Evolutionary conservation across 2,329 filamentous ascomycete species (phyloP), one percentile per base, ranked within the genome.

Genomic region (Cordyceps fumosorosea): DNA sequence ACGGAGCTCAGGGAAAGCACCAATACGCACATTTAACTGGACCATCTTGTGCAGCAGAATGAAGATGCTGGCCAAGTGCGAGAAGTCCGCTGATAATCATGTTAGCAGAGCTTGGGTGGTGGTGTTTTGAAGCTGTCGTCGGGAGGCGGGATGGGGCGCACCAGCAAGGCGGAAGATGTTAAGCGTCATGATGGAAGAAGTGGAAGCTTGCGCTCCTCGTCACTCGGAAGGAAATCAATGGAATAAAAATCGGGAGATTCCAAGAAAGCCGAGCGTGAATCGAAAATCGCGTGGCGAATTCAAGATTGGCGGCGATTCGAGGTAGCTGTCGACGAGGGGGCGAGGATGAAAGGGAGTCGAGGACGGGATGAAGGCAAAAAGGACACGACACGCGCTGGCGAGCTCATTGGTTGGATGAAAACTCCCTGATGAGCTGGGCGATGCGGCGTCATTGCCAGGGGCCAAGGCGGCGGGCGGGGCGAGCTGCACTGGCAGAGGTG

Each of bases 1-100:
- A 11, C n/a, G 53, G 14, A 26, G 40, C 34, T 55, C 50, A 53
- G 34, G 16, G 47, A 20, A 3, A 24, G 32, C 12, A 58, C 40
- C 58, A 62, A 37, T 52, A 76, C 87, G 65, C 81, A 97, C 93
- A 74, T 91, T 96, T 52, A 95, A 88, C 73, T 89, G 86, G 70
- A 88, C 88, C 92, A 99, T 99, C 83, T 99, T 99, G 75, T 96
- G 92, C 66, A 99, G 82, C 65, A 99, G 82, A 70, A 99, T 96
- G 70, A 96, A 82, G 73, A 99, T 96, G 60, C 93, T 98, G 66
- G 89, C 82, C 70, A 99, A 80, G 82, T 99, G 95, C 81, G 92
- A 97, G 74, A 99, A 85, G 82, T 99, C 95, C 79, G 88, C 93
- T 96, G 68, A 62, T 50, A 16, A 37, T 37, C 52, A 18, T 32